phyloP scores from a whole-genome alignment of 441 rosid species.

The Corymbia citriodora region DNA sequence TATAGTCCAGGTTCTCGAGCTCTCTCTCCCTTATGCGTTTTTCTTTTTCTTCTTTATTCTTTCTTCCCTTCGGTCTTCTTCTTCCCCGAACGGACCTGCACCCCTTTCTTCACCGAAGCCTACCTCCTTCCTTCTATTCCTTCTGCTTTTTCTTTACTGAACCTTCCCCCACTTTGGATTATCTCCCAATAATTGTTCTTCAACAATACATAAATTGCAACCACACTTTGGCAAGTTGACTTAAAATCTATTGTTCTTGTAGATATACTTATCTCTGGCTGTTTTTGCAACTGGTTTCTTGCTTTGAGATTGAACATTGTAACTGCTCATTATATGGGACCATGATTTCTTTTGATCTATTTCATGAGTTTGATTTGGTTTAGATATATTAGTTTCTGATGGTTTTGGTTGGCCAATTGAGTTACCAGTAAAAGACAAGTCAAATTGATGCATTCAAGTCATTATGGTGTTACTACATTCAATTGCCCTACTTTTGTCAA shows the following conservation, averaged over 20 bases:
- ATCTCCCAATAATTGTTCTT: too few relatives aligned
- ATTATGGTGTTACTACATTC: neutral
- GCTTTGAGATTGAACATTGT: neutral
- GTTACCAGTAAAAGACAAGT: neutral
- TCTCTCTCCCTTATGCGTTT: too few relatives aligned
- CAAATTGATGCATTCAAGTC: neutral
- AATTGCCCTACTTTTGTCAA: neutral
- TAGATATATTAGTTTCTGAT: neutral
- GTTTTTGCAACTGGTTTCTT: neutral
- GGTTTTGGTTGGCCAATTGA: neutral
- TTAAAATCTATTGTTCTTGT: neutral
- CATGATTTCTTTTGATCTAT: neutral
- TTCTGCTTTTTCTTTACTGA: too few relatives aligned
- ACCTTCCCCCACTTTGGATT: too few relatives aligned
- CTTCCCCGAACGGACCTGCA: too few relatives aligned
- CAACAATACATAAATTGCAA: too few relatives aligned
- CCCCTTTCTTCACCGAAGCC: too few relatives aligned
- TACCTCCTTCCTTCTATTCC: too few relatives aligned
- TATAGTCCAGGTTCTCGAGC: too few relatives aligned
- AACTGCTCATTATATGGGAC: neutral
- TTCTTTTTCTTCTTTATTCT: too few relatives aligned
- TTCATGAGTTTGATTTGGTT: neutral
- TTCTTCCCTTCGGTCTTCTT: too few relatives aligned
- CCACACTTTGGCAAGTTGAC: neutral
- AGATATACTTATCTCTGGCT: neutral